These are phyloP conservation scores for Cladophialophora chaetospira DNA, from an alignment of 2,329 filamentous ascomycete species.

Conservation along the genomic window DNA sequence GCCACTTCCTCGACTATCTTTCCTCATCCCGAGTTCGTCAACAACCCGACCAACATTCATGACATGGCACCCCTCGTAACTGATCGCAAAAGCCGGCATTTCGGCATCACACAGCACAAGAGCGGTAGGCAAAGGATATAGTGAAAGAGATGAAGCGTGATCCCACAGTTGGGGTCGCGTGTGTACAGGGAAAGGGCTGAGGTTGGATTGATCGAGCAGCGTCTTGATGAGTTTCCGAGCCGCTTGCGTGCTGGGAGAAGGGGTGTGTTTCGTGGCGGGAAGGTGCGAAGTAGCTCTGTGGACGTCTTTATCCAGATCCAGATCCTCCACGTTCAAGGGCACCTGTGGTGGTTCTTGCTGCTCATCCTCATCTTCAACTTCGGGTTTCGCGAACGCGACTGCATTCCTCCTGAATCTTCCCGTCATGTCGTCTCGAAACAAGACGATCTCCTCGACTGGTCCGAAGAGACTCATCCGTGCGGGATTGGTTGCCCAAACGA, in stretches of 20 bases:
- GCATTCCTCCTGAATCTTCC: constrained; percentile 75
- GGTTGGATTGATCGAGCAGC: constrained; percentile 82
- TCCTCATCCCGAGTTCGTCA: constrained; percentile 43
- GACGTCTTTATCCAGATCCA: constrained; percentile 3
- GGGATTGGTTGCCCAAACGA: constrained; percentile 88
- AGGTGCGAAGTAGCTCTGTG: constrained; percentile 33
- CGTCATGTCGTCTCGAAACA: constrained; percentile 86
- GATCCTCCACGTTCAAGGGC: constrained; percentile 32
- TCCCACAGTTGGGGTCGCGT: constrained; percentile 89
- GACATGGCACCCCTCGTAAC: constrained; percentile 93
- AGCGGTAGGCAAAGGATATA: constrained; percentile 87
- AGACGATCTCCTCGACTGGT: constrained; percentile 79
- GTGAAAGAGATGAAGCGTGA: constrained; percentile 70
- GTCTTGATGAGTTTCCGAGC: constrained; percentile 86
- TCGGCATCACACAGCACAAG: constrained; percentile 82
- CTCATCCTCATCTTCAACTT: constrained; percentile 37
- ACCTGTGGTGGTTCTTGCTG: constrained; percentile 34
- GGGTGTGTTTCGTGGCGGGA: constrained; percentile 23
- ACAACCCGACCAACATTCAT: constrained; percentile 86
- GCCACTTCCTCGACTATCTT: constrained; percentile 45
- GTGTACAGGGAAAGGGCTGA: constrained; percentile 81
- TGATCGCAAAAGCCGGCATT: constrained; percentile 78
- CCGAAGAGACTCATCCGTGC: constrained; percentile 81
- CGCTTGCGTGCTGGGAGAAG: constrained; percentile 40
- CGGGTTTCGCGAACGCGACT: constrained; percentile 63